phyloP scores from a whole-genome alignment of 768 basidiomycete genomes.

The Obba rivulosa region DNA sequence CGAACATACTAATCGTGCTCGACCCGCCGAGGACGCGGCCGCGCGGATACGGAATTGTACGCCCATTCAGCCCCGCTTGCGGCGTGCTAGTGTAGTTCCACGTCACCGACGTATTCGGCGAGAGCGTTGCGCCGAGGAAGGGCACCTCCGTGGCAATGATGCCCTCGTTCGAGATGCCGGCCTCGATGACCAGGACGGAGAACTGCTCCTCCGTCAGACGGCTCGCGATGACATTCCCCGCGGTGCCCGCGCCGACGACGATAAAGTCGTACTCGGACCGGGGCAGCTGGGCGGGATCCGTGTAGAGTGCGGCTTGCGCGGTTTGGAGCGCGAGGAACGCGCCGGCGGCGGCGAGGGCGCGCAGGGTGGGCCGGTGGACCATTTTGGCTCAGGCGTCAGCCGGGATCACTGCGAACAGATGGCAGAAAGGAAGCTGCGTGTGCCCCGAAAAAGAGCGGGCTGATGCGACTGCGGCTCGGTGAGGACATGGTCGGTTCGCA shows the following conservation, averaged over 20 bases:
- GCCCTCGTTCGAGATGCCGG: slow-evolving; percentile 4
- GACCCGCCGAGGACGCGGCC: slow-evolving; percentile 21
- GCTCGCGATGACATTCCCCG: slow-evolving; percentile 6
- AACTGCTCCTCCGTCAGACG: slow-evolving; percentile 9
- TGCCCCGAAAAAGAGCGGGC: too few relatives aligned
- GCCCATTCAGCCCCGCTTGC: slow-evolving; percentile 16
- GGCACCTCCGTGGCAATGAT: slow-evolving; percentile 4
- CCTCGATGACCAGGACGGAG: slow-evolving; percentile 7
- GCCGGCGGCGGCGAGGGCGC: too few relatives aligned
- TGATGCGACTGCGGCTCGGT: too few relatives aligned
- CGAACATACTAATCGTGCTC: slow-evolving; percentile 18
- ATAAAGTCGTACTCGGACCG: slow-evolving; percentile 32
- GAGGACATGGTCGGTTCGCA: too few relatives aligned
- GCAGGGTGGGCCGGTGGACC: too few relatives aligned
- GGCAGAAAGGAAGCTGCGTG: too few relatives aligned
- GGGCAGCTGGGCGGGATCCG: slow-evolving; percentile 5
- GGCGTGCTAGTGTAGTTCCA: slow-evolving; percentile 25
- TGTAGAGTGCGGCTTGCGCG: slow-evolving; percentile 3
- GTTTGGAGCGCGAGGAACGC: background rate
- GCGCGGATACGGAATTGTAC: slow-evolving; percentile 16
- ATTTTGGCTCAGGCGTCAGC: too few relatives aligned
- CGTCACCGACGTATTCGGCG: slow-evolving; percentile 9
- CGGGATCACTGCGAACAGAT: too few relatives aligned
- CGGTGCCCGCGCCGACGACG: slow-evolving; percentile 25
- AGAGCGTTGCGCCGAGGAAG: slow-evolving; percentile 2